phyloP scores from a whole-genome alignment of 2,329 filamentous ascomycete genomes.

The Fusarium tanahbumbuense region DNA sequence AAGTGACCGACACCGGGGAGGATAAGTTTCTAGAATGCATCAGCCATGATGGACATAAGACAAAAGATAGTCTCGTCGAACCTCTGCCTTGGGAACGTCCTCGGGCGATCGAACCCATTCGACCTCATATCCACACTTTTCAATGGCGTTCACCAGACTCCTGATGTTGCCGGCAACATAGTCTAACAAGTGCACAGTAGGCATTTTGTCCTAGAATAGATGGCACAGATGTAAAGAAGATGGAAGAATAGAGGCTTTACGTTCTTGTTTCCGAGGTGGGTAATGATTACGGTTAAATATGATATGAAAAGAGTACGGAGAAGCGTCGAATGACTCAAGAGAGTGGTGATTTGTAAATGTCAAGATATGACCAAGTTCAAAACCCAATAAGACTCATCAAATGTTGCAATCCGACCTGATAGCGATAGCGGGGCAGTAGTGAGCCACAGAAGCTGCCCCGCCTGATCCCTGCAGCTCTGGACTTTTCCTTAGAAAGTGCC shows the following conservation, averaged over 20 bases:
- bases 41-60: slow-evolving; percentile 15
- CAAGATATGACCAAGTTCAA: slow-evolving; percentile 35
- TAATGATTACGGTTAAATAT: not conserved
- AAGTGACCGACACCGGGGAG: slow-evolving; percentile 98
- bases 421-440: slow-evolving; percentile 43
- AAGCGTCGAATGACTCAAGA: slow-evolving; percentile 34
- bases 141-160: slow-evolving; percentile 96
- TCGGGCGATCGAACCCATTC: slow-evolving; percentile 90
- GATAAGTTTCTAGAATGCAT: slow-evolving; percentile 79
- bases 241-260: slow-evolving; percentile 7
- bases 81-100: slow-evolving; percentile 87
- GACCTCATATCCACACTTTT: slow-evolving; percentile 92
- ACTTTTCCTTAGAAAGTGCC: slow-evolving; percentile 40
- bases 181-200: slow-evolving; percentile 81
- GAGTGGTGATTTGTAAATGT: slow-evolving; percentile 23
- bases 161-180: slow-evolving; percentile 97
- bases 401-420: slow-evolving; percentile 31
- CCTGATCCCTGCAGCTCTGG: slow-evolving; percentile 43
- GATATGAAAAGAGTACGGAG: not conserved
- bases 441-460: slow-evolving; percentile 41
- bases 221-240: slow-evolving; percentile 17
- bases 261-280: not conserved
- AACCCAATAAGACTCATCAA: slow-evolving; percentile 26
- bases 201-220: slow-evolving; percentile 63
- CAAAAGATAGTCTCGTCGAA: slow-evolving; percentile 56